phyloP scores from a whole-genome alignment of 257 asterid species.

The Verbascum thapsus region DNA sequence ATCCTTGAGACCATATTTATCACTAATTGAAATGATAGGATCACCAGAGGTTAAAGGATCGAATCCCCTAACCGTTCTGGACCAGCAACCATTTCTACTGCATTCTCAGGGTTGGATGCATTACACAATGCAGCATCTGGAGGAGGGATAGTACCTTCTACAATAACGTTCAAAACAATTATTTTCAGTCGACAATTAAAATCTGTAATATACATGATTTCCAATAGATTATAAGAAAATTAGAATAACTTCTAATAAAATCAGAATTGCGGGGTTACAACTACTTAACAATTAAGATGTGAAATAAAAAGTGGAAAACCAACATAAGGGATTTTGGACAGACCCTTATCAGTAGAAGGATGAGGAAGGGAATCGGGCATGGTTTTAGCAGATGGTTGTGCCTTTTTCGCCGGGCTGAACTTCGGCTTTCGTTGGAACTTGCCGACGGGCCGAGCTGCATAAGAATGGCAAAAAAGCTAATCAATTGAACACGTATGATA shows the following conservation, averaged over 20 bases:
- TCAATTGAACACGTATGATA: no score
- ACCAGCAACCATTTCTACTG: constrained; percentile 32
- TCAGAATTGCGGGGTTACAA: no score
- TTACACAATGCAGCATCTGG: constrained; percentile 36
- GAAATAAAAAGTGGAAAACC: constrained; percentile 11
- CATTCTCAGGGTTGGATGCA: constrained; percentile 31
- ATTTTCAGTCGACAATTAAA: constrained; percentile 17
- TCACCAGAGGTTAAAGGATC: constrained; percentile 43
- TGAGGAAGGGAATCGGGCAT: constrained; percentile 48
- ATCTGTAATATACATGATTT: no score
- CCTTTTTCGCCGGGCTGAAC: no score
- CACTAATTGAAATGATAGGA: constrained; percentile 41
- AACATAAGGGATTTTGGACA: constrained; percentile 19
- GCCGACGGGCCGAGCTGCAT: no score
- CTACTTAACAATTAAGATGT: background rate
- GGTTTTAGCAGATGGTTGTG: no score
- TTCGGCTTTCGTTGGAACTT: no score
- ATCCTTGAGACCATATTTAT: constrained; percentile 28
- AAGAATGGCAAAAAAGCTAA: no score
- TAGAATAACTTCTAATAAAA: no score
- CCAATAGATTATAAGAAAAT: no score
- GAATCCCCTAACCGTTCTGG: constrained; percentile 36
- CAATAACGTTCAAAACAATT: constrained; percentile 22
- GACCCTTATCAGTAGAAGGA: constrained; percentile 38
- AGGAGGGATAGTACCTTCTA: constrained; percentile 38